Evolutionary conservation across 495 filamentous ascomycete species (phyloP).

Genomic region (Talaromyces proteolyticus): DNA sequence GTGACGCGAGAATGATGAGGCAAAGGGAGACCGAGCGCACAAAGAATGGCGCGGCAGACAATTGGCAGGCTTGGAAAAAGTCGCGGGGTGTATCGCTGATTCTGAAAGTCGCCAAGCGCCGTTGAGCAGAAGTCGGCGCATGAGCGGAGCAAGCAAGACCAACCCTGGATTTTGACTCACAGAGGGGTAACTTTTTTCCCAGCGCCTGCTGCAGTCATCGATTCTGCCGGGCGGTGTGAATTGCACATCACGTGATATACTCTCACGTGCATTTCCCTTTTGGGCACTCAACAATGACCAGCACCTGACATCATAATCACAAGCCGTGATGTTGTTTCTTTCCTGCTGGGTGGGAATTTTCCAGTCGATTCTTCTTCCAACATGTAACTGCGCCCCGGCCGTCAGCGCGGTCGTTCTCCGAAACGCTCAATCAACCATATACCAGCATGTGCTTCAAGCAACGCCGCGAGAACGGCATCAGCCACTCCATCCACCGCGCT

Average conservation of each 20-base stretch:
- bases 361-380: neutral
- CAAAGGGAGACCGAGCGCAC: neutral
- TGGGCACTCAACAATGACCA: slow-evolving; percentile 2
- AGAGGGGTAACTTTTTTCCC: slow-evolving; percentile 26
- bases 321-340: neutral
- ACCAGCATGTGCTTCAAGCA: slow-evolving; percentile 1
- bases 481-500: slow-evolving; percentile 27
- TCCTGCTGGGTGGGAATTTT: neutral
- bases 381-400: neutral
- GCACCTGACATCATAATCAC: slow-evolving; percentile 4
- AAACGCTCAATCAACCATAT: neutral
- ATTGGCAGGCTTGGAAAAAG: slow-evolving; percentile 10
- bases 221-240: slow-evolving; percentile 28
- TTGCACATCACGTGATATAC: neutral
- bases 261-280: neutral
- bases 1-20: neutral
- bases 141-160: slow-evolving; percentile 7
- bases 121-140: slow-evolving; percentile 38
- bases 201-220: neutral
- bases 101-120: slow-evolving; percentile 36
- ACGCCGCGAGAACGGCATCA: slow-evolving; percentile 25
- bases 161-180: neutral
- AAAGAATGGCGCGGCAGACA: neutral
- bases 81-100: slow-evolving; percentile 17
- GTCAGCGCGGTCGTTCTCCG: no score